These are phyloP conservation scores for Candida sp. DNA, from an alignment of 1,139 yeast genomes.

Conservation along the genomic window DNA sequence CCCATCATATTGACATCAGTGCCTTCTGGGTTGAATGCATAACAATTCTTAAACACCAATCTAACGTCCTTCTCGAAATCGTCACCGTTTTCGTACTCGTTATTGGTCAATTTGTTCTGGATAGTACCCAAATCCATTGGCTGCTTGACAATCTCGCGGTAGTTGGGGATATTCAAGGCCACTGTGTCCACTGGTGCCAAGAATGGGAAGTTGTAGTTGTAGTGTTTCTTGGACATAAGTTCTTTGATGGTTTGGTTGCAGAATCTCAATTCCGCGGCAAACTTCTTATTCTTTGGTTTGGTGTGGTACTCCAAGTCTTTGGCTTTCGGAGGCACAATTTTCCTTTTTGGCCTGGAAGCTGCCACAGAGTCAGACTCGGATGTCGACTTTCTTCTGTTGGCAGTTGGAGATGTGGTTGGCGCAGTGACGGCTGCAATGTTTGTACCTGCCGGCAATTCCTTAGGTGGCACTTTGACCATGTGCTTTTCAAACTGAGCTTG, in stretches of 20 bases:
- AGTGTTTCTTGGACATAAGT: constrained; percentile 80
- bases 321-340: constrained; percentile 95
- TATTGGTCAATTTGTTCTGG: constrained; percentile 77
- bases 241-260: constrained; percentile 87
- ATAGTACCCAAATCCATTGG: constrained; percentile 98
- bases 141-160: constrained; percentile 79
- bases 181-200: constrained; percentile 95
- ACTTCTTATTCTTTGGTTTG: constrained; percentile 91
- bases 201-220: constrained; percentile 86
- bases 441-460: constrained; percentile 54
- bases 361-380: constrained; percentile 40
- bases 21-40: constrained; percentile 92
- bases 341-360: constrained; percentile 84
- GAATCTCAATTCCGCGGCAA: constrained; percentile 87
- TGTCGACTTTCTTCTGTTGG: constrained; percentile 45
- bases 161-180: constrained; percentile 91
- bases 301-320: constrained; percentile 92
- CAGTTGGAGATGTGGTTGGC: constrained; percentile 36
- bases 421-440: constrained; percentile 59
- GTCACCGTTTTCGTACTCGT: constrained; percentile 88
- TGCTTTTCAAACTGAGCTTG: constrained; percentile 95
- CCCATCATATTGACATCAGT: constrained; percentile 97
- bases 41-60: constrained; percentile 87
- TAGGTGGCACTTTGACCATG: constrained; percentile 89
- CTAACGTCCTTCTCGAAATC: constrained; percentile 86